Evolutionary conservation across 2,329 filamentous ascomycete genomes (phyloP).

Genomic region (Colletotrichum lini): DNA sequence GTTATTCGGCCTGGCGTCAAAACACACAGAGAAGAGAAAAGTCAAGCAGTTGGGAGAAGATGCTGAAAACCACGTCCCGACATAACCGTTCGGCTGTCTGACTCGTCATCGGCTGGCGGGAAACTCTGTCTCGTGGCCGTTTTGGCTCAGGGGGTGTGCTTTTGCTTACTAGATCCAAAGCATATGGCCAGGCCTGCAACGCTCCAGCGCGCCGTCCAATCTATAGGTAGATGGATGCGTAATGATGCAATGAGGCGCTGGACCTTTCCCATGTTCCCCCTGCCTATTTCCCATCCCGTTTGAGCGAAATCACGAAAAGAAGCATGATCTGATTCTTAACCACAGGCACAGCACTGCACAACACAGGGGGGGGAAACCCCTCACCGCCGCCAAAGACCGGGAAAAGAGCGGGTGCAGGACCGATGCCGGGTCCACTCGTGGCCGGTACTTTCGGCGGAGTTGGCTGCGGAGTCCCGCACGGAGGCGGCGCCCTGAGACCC

Average conservation of each 20-base stretch:
- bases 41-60: not conserved
- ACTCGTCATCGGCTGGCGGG: not conserved
- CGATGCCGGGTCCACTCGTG: not conserved
- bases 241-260: not conserved
- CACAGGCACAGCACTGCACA: not conserved
- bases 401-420: not conserved
- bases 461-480: constrained; percentile 23
- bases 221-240: not conserved
- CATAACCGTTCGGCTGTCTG: not conserved
- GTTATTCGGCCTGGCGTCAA: not conserved
- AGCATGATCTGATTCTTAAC: not conserved
- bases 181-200: constrained; percentile 5
- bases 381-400: not conserved
- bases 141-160: not conserved
- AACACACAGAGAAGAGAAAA: too few relatives aligned
- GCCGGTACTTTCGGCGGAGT: constrained; percentile 26
- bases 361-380: not conserved
- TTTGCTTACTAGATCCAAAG: constrained; percentile 11
- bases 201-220: not conserved
- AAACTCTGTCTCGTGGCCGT: constrained; percentile 25
- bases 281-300: not conserved
- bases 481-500: not conserved
- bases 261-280: not conserved
- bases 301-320: not conserved
- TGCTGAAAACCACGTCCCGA: constrained; percentile 11